Evolutionary conservation across 1,139 yeast species (phyloP).

Genomic region (Hemisphaericaspora lyxosophila): DNA sequence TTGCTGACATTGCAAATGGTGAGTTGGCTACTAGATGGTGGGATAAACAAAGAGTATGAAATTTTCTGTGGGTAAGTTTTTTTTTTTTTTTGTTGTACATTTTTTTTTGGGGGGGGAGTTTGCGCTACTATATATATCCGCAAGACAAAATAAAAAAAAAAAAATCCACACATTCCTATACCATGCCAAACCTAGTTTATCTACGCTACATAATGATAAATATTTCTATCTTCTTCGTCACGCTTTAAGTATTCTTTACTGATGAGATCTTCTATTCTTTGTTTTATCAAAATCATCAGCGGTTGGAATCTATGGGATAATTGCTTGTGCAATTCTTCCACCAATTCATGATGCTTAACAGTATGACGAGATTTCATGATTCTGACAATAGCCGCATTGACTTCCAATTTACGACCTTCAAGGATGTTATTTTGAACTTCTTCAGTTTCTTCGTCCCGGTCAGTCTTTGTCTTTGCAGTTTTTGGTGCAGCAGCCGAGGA

Average conservation of each 20-base stretch:
- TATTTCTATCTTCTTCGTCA: constrained; percentile 57
- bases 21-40: no score
- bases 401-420: constrained; percentile 55
- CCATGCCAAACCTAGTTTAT: not conserved
- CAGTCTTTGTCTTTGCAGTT: constrained; percentile 39
- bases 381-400: constrained; percentile 88
- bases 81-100: not conserved
- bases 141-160: no score
- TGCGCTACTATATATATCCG: no score
- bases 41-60: constrained; percentile 1
- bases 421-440: constrained; percentile 35
- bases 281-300: constrained; percentile 65
- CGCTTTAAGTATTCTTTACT: constrained; percentile 83
- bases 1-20: constrained; percentile 50
- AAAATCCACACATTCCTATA: no score
- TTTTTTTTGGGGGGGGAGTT: no score
- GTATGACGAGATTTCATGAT: constrained; percentile 76
- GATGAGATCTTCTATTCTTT: constrained; percentile 74
- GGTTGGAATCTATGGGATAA: constrained; percentile 68
- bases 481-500: constrained; percentile 28
- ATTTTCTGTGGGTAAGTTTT: not conserved
- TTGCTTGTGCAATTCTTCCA: constrained; percentile 65
- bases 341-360: constrained; percentile 61
- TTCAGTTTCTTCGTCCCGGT: constrained; percentile 35
- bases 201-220: constrained; percentile 72